Percentiles rank a stretch among this genome's conserved stretches.
Evolutionary conservation across 129 eudicot species (phyloP).

Genomic region (Arctium lappa): DNA sequence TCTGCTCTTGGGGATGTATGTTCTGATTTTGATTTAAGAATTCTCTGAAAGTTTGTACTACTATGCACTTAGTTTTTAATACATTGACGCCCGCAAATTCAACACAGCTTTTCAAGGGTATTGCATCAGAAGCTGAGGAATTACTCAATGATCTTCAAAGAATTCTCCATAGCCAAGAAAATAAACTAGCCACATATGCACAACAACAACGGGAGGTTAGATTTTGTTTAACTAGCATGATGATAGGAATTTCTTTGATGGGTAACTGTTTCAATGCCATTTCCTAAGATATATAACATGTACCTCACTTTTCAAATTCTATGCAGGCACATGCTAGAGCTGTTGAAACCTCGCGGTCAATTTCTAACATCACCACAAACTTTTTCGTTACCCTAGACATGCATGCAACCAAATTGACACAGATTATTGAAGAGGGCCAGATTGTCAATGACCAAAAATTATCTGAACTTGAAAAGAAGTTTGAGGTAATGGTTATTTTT

Average conservation of each 20-base stretch:
- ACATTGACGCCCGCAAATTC: conserved; percentile 15
- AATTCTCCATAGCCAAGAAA: conserved; percentile 63
- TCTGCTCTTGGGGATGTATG: conserved; percentile 79
- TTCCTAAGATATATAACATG: neutral
- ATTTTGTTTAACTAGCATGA: neutral
- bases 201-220: conserved; percentile 71
- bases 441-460: conserved; percentile 57
- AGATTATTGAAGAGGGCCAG: conserved; percentile 74
- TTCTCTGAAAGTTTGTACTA: conserved; percentile 1
- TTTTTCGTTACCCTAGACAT: conserved; percentile 62
- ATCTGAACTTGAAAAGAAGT: conserved; percentile 67
- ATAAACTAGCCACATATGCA: conserved; percentile 52
- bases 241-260: neutral
- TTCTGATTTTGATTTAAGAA: conserved; percentile 3
- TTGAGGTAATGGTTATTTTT: conserved; percentile 42
- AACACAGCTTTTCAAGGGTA: conserved; percentile 62
- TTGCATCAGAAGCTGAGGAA: conserved; percentile 71
- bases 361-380: conserved; percentile 53
- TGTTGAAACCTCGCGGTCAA: conserved; percentile 60
- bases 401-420: conserved; percentile 61
- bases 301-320: neutral
- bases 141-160: conserved; percentile 65
- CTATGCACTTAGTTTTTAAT: neutral
- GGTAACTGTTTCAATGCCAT: neutral
- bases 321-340: conserved; percentile 69